Evolutionary conservation across 208 protist species (phyloP), one percentile per base, ranked within the genome.

Genomic region (Histomonas meleagridis): DNA sequence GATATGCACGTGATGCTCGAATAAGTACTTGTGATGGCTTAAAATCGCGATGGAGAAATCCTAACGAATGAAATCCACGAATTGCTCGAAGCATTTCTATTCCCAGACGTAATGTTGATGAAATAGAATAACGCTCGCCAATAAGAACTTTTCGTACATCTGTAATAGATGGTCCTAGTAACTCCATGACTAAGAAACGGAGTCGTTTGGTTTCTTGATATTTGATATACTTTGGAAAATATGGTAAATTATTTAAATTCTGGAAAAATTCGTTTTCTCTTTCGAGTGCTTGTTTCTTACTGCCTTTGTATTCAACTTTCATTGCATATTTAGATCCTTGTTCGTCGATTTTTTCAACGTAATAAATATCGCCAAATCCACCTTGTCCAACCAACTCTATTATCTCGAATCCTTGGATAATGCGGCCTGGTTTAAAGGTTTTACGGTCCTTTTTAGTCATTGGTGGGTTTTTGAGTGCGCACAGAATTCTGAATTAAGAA

Each of bases 251-350:
- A 38, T 86, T 43, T 0, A 86, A 16, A 38, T 57, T 43, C 38
- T 57, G 3, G 26, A 86, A 51, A n/a, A 86, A 12, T 21, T 86
- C 55, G n/a, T 1, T 86, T 55, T 86, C 76, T 26, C 32, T 57
- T 38, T 9, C 38, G 12, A 86, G 46, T 28, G 40, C 76, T 38
- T 86, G 76, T 38, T 35, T 51, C 2, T 32, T 14, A 9, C 46
- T 12, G 18, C 0, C 0, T 18, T 46, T 55, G 4, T 43, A 35
- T 86, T 86, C 76, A 18, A 86, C 76, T 86, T 86, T 86, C 76
- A 86, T 86, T 53, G 76, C 76, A 49, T 57, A 86, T 72, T 72
- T n/a, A n/a, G n/a, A n/a, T n/a, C n/a, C n/a, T n/a, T n/a, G n/a
- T n/a, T n/a, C n/a, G 23, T n/a, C 3, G 60, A 5, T 65, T 10